Base-by-base conservation (phyloP, 2,329 filamentous ascomycete genomes). In the Sclerotinia borealis region DNA sequence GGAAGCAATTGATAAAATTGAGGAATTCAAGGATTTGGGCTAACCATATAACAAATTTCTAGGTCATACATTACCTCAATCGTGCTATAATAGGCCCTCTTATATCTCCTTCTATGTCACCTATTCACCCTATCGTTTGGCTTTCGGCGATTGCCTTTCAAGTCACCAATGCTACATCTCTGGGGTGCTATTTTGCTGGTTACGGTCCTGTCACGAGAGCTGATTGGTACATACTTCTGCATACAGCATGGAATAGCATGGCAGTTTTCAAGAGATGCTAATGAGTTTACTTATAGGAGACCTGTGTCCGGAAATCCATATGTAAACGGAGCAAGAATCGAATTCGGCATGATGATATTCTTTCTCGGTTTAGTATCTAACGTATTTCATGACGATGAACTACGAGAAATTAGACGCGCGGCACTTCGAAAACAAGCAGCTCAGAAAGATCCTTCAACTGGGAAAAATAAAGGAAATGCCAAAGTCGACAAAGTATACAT, bases 91-190 rank as follows among this genome's bases (percentile, higher is more conserved):
- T 96, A 66, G 89, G 87, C 63, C 93, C 95, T 2, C 79, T 96
- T 64, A 81, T 93, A 68, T 91, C 93, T 67, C 93, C 93, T 0
- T 92, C 88, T 79, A 97, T 99, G 89, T 92, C 92, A 5, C 93
- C 93, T 10, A 90, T 96, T 68, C 90, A 96, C 76, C 73, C 84
- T 2, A 61, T 85, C 34, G 83, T 97, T 68, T 88, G 88, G 79
- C 10, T 79, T 55, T 76, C 79, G 27, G 95, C 88, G 5, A 67
- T 88, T 45, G 45, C 73, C 27, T 98, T 96, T 79, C 95, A 99
- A 75, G 72, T 96, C 68, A 75, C 83, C 74, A 99, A 98, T 75
- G 92, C 86, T 0, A 84, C 86, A 36, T 89, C 84, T 68, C 80
- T 99, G 51, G 92, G 88, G 47, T 84, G 87, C 54, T 98, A 91